Evolutionary conservation across 345 rosid species (phyloP).

Genomic region (Dimocarpus longan): DNA sequence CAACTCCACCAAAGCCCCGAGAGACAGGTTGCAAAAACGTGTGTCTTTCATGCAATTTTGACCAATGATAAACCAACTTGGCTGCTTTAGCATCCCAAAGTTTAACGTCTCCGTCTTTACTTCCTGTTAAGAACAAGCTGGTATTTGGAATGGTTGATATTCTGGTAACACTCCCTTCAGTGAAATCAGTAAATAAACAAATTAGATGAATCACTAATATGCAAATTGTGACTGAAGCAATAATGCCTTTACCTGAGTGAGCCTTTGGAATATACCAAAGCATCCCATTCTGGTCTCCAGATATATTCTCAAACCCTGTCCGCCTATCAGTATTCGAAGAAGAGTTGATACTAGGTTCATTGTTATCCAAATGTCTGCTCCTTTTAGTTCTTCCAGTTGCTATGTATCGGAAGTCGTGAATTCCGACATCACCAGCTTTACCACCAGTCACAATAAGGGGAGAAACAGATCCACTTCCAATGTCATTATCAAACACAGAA

Average conservation of each 20-base stretch:
- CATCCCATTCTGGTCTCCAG: slow-evolving; percentile 81
- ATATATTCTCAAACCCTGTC: slow-evolving; percentile 36
- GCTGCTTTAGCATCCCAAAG: slow-evolving; percentile 97
- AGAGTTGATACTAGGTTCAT: slow-evolving; percentile 36
- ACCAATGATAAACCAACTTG: slow-evolving; percentile 76
- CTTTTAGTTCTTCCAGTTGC: slow-evolving; percentile 84
- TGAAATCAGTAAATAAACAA: slow-evolving; percentile 11
- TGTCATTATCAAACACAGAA: slow-evolving; percentile 82
- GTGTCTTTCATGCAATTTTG: slow-evolving; percentile 88
- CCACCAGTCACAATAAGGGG: slow-evolving; percentile 95
- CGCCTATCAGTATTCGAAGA: slow-evolving; percentile 35
- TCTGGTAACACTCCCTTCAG: slow-evolving; percentile 82
- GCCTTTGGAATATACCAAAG: slow-evolving; percentile 98
- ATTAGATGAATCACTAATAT: slow-evolving; percentile 17
- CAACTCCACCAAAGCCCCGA: slow-evolving; percentile 85
- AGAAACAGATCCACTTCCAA: slow-evolving; percentile 88
- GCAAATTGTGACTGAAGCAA: neutral
- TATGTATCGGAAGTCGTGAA: slow-evolving; percentile 89
- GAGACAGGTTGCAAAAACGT: slow-evolving; percentile 80
- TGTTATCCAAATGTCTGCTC: slow-evolving; percentile 47
- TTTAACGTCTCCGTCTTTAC: slow-evolving; percentile 97
- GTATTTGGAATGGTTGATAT: slow-evolving; percentile 75
- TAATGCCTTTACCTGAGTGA: slow-evolving; percentile 64
- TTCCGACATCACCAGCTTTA: slow-evolving; percentile 84
- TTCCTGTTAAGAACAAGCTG: slow-evolving; percentile 90